Evolutionary conservation across 2,329 filamentous ascomycete genomes (phyloP).

Genomic region (Nigrograna mackinnonii): DNA sequence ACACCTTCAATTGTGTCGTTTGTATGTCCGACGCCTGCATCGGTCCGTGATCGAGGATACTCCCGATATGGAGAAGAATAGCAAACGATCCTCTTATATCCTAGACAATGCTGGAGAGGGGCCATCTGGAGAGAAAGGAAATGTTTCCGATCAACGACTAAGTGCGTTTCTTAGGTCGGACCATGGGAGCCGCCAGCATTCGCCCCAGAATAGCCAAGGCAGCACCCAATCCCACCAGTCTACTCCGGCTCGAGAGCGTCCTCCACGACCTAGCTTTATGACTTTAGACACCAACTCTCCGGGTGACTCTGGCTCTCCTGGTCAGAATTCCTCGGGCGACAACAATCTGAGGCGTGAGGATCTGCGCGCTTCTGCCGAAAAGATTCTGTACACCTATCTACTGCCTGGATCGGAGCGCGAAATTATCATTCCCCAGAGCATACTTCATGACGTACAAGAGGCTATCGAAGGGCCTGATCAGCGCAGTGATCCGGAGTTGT

Average conservation of each 20-base stretch:
- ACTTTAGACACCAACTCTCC: conserved; percentile 68
- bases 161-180: conserved; percentile 81
- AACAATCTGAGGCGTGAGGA: conserved; percentile 64
- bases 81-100: conserved; percentile 82
- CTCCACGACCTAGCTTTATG: conserved; percentile 62
- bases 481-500: conserved; percentile 94
- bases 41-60: conserved; percentile 92
- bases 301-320: conserved; percentile 60
- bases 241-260: conserved; percentile 49
- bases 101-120: conserved; percentile 68
- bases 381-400: conserved; percentile 97
- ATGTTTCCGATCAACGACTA: conserved; percentile 83
- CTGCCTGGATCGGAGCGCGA: conserved; percentile 95
- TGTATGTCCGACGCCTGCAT: conserved; percentile 94
- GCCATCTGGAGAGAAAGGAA: conserved; percentile 65
- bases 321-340: conserved; percentile 36
- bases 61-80: conserved; percentile 83
- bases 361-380: conserved; percentile 90
- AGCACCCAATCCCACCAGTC: conserved; percentile 59
- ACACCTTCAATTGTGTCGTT: conserved; percentile 95
- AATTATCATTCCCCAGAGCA: conserved; percentile 87
- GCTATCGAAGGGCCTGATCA: conserved; percentile 83
- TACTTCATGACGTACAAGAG: conserved; percentile 82
- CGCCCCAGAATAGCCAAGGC: conserved; percentile 51
- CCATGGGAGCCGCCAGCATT: conserved; percentile 48